Evolutionary conservation across 257 asterid genomes (phyloP), one percentile per base, ranked within the genome.

Genomic region (Striga asiatica): DNA sequence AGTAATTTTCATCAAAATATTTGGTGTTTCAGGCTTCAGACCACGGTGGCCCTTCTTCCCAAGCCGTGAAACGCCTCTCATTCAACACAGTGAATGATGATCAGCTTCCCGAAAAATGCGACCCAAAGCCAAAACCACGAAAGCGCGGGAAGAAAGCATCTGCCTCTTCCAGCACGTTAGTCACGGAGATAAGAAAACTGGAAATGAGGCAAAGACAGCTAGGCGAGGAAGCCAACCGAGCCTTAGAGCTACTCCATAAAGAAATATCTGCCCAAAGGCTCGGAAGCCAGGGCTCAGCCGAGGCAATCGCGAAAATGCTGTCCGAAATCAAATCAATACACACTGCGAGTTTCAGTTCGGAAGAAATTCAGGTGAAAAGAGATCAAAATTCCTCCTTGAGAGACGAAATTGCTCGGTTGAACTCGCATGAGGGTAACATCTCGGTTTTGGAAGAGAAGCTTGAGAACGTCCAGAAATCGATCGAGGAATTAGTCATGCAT

Each of bases 201-300:
- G 95, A 88, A 73, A 74, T 76, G 75, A 74, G 91, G 62, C 97
- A 82, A 67, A 80, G 79, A 69, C 95, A 88, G 75, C 93, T 92
- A 32, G 98, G 98, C 5, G 86, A 88, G 20, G 97, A 92, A 78
- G 98, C 97, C 54, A 92, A 75, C 45, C 94, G 67, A 52, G 95
- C 98, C 58, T 73, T 92, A 19, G 97, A 92, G 59, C 83, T 92
- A 29, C 95, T 92, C 60, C 95, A 87, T 71, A 88, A 84, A 66
- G 98, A 92, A 72, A 88, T 92, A 50, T 64, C 89, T 61, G 73
- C 97, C 14, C 97, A 84, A 68, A 78, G 76, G 64, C 67, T 64
- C 38, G 99, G 95, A 34, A 67, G 76, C 66, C 82, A 68, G 58
- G 94, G 79, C 45, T 70, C 91, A 13, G 82, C 81, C 20, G 88